These are phyloP conservation scores for Gossypium bickii DNA, from an alignment of 345 rosid species.

Conservation along the genomic window DNA sequence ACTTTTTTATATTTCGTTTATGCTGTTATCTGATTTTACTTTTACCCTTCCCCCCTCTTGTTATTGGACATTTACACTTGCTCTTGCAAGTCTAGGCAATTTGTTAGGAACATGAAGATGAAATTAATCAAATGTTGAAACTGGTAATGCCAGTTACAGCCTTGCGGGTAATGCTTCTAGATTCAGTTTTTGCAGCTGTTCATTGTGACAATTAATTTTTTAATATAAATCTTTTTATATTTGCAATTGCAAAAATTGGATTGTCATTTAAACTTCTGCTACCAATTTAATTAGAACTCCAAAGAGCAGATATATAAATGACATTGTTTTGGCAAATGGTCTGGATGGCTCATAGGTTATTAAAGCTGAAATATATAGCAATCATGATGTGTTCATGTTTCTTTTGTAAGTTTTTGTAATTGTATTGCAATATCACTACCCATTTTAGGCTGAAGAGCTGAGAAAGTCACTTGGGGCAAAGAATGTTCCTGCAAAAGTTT, in stretches of 20 bases:
- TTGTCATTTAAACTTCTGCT: no score
- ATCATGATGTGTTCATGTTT: not conserved
- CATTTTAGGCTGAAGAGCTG: conserved; percentile 78
- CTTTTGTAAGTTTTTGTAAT: conserved; percentile 8
- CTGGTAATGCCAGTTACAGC: not conserved
- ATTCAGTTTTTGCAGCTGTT: not conserved
- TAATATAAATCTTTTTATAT: not conserved
- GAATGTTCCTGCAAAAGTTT: conserved; percentile 81
- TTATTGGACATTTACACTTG: no score
- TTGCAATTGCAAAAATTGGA: not conserved
- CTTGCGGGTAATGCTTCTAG: not conserved
- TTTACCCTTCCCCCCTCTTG: not conserved
- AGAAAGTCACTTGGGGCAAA: conserved; percentile 80
- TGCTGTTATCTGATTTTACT: conserved; percentile 3
- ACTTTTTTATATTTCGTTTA: not conserved
- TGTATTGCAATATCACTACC: conserved; percentile 1
- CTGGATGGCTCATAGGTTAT: not conserved
- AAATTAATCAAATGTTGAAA: not conserved
- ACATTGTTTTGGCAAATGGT: not conserved
- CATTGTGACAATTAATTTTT: not conserved
- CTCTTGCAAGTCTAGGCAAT: not conserved
- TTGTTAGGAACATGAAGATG: not conserved
- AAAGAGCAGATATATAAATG: not conserved
- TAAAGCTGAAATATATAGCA: not conserved
- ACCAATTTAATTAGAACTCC: not conserved